Percentiles rank a stretch among this genome's conserved stretches.
Conservation (phyloP, 345 rosid species). For the Raphanus sativus region DNA sequence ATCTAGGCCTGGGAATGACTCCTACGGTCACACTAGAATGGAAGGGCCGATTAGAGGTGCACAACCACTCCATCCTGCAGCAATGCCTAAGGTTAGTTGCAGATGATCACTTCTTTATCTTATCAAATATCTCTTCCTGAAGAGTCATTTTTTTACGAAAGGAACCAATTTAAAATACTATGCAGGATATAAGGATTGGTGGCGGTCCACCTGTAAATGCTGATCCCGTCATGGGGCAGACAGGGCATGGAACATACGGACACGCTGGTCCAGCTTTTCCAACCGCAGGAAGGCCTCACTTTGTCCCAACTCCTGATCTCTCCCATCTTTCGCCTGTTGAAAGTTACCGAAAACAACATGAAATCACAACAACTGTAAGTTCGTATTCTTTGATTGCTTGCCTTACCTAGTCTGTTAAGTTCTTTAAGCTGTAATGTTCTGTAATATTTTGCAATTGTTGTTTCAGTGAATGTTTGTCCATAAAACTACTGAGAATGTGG, state of each 20-base stretch:
- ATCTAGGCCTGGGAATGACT: conserved; percentile 61
- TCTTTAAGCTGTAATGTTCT: conserved; percentile 27
- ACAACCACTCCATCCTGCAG: conserved; percentile 60
- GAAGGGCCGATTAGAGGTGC: conserved; percentile 59
- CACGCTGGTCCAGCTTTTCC: conserved; percentile 56
- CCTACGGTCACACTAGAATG: conserved; percentile 45
- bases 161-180: not conserved
- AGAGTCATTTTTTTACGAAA: not conserved
- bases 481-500: conserved; percentile 40
- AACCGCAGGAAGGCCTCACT: conserved; percentile 51
- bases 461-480: conserved; percentile 47
- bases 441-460: conserved; percentile 39
- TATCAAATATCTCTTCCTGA: conserved; percentile 1
- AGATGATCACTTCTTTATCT: conserved; percentile 4
- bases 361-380: conserved; percentile 83
- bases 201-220: conserved; percentile 46
- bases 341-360: conserved; percentile 74
- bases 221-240: conserved; percentile 48
- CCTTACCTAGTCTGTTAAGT: conserved; percentile 1
- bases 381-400: conserved; percentile 11
- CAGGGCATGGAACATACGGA: conserved; percentile 49
- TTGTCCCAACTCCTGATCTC: conserved; percentile 47
- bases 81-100: conserved; percentile 53
- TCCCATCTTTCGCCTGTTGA: conserved; percentile 63
- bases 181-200: conserved; percentile 60